These are phyloP conservation scores for Ogataea trehalophila DNA, from an alignment of 805 yeast genomes.

Conservation along the genomic window DNA sequence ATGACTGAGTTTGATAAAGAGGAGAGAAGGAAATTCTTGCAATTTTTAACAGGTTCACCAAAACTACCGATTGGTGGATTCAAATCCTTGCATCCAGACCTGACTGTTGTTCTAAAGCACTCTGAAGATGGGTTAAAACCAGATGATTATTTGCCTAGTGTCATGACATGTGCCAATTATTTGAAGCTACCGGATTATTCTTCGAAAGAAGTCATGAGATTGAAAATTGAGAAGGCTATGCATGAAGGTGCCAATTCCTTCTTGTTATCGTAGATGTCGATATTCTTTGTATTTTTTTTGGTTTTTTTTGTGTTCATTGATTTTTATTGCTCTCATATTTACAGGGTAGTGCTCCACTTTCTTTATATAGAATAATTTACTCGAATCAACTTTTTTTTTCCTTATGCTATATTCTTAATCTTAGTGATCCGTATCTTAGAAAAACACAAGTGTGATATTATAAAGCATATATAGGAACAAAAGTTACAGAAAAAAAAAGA, in stretches of 20 bases:
- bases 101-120: constrained; percentile 82
- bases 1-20: constrained; percentile 47
- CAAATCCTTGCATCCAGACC: constrained; percentile 69
- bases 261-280: constrained; percentile 51
- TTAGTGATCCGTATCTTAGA: no score
- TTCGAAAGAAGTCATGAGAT: constrained; percentile 51
- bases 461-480: no score
- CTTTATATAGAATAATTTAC: no score
- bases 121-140: constrained; percentile 64
- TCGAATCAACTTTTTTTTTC: no score
- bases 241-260: constrained; percentile 88
- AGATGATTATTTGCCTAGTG: constrained; percentile 89
- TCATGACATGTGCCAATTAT: constrained; percentile 97
- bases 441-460: no score
- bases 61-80: constrained; percentile 93
- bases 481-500: neutral
- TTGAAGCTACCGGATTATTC: constrained; percentile 84
- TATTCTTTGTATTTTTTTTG: neutral
- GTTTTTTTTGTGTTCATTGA: neutral
- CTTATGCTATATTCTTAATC: no score
- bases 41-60: constrained; percentile 91
- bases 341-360: no score
- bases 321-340: no score
- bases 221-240: constrained; percentile 63
- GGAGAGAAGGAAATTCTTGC: constrained; percentile 71